Conservation (phyloP, 1,284 basidiomycete species). For the Irpex rosettiformis region DNA sequence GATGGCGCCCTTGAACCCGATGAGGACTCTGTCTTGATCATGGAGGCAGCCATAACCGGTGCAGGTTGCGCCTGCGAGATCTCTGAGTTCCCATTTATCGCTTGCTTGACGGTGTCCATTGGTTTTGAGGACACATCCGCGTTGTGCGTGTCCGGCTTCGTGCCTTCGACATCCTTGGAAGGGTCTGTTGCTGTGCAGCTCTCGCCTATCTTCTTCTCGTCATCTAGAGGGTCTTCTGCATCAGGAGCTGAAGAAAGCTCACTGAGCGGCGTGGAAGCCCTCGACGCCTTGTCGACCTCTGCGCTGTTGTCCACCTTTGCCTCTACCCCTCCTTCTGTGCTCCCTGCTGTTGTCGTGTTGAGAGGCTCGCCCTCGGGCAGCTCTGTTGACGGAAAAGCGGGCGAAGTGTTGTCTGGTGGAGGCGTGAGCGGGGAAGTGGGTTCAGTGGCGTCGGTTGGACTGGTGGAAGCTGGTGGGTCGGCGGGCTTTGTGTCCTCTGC, state of each 20-base stretch:
- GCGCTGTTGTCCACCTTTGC: conserved; percentile 18
- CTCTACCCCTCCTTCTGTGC: conserved; percentile 19
- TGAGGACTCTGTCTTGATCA: background rate
- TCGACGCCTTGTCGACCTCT: conserved; percentile 36
- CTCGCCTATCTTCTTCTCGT: conserved; percentile 13
- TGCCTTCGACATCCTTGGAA: background rate
- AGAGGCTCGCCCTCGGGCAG: conserved; percentile 25
- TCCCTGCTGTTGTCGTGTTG: conserved; percentile 8
- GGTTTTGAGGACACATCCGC: background rate
- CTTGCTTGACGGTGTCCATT: background rate
- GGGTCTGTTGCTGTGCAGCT: background rate
- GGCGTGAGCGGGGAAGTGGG: conserved; percentile 30
- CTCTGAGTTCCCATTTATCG: conserved; percentile 2
- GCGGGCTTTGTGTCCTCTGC: conserved; percentile 22
- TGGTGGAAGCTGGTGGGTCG: conserved; percentile 20
- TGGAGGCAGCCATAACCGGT: background rate
- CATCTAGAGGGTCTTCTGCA: conserved; percentile 21
- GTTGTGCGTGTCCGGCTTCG: background rate
- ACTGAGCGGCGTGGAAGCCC: conserved; percentile 62
- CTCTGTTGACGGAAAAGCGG: conserved; percentile 22
- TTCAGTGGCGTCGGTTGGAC: conserved; percentile 23
- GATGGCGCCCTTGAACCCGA: background rate
- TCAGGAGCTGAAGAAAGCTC: conserved; percentile 64
- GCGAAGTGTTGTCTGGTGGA: conserved; percentile 28
- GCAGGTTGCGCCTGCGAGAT: background rate